These are phyloP conservation scores for Vinca minor DNA, from an alignment of 257 asterid genomes.

Conservation along the genomic window DNA sequence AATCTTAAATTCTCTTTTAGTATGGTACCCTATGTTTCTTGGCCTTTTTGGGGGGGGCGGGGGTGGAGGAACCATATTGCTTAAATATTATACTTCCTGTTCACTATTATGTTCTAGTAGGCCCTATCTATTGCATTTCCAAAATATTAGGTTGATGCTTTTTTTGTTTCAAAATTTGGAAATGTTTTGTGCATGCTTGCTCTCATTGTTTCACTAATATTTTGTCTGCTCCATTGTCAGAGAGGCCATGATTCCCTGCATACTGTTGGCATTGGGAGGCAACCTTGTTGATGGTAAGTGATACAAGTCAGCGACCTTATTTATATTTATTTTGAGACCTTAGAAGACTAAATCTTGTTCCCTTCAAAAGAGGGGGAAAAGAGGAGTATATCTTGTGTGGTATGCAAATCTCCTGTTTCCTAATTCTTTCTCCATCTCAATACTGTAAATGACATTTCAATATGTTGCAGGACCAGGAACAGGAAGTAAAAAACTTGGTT, in stretches of 20 bases:
- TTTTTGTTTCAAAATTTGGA: background rate
- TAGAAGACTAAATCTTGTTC: background rate
- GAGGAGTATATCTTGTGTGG: no score
- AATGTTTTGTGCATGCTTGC: background rate
- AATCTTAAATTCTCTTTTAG: no score
- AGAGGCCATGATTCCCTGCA: constrained; percentile 98
- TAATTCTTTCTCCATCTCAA: background rate
- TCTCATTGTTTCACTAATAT: background rate
- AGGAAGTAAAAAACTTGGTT: constrained; percentile 78
- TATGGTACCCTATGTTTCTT: no score
- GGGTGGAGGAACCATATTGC: no score
- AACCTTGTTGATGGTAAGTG: constrained; percentile 81
- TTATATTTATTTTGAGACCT: background rate
- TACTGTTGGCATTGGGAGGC: constrained; percentile 95
- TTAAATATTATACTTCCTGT: no score
- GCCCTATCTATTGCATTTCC: background rate
- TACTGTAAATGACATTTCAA: background rate
- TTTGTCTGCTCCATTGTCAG: constrained; percentile 38
- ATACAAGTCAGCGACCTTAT: background rate
- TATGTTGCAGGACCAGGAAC: constrained; percentile 74
- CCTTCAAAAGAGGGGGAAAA: no score
- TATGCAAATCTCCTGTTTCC: no score
- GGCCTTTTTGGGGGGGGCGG: no score
- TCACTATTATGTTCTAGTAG: background rate
- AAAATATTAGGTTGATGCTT: background rate